Evolutionary conservation across 148 eudicot genomes (phyloP), one percentile per base, ranked within the genome.

Genomic region (Limonium bicolor): DNA sequence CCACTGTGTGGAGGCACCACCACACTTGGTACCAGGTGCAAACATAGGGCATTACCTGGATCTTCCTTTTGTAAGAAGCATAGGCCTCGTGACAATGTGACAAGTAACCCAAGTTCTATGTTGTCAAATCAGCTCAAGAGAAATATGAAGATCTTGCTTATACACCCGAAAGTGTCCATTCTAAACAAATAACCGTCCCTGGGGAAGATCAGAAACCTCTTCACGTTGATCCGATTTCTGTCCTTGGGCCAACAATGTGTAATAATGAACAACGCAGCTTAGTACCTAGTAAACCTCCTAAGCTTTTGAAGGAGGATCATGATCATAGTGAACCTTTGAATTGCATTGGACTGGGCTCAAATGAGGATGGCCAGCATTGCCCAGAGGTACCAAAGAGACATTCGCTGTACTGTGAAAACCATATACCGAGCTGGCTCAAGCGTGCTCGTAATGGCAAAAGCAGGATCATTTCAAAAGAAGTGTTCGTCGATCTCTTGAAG

Each of bases 371-470:
- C 36, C 72, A 43, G 38, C 48, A 43, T 35, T 90, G 99, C 58
- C 48, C 14, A 13, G 99, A 90, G 54, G 64, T 61, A 43, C 84
- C 95, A 15, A 90, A 65, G 46, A 55, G 69, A 24, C 72, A 77
- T 55, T 71, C 76, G 0, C 46, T 90, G 22, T 90, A 90, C 59
- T 90, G 99, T 61, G 95, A 90, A 27, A 75, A 80, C 24, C 99
- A 90, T 61, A 36, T 90, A 57, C 99, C 99, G 17, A 80, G 66
- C 70, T 90, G 99, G 99, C 99, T 90, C 24, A 90, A 84, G 71
- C 99, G 99, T 38, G 99, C 99, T 24, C 70, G 99, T 69, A 85
- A 90, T 53, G 99, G 99, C 10, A 90, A 85, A 63, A 75, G 85
- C 65, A 77, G 99, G 62, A 78, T 90, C 54, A 56, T 90, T 46